Evolutionary conservation across 2,329 filamentous ascomycete species (phyloP), one percentile per base, ranked within the genome.

Genomic region (Cladosporium sphaerospermum): DNA sequence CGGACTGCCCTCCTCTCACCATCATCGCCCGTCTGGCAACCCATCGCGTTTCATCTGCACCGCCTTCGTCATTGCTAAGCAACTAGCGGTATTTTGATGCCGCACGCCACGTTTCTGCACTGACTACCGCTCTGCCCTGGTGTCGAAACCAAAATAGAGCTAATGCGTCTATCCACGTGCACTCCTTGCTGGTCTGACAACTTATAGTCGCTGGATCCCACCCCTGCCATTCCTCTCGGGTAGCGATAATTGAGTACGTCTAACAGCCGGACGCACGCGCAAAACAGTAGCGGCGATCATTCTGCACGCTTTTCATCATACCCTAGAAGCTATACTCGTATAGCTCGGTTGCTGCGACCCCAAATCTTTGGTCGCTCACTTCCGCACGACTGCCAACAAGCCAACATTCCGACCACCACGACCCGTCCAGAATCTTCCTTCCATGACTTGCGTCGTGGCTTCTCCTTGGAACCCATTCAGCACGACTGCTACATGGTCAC

Each of bases 381-480:
- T 28, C 23, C 23, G 23, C 23, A 28, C 47, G 37, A 32, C 34
- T 23, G n/a, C 43, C 28, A 37, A 19, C 19, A 43, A 16, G 23
- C 28, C 31, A 18, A 23, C 51, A n/a, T 34, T 7, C 32, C 31
- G 51, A 32, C 28, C 19, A 39, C 41, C 18, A 36, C 51, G 33
- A 45, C 32, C 43, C 7, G 23, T 7, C 7, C 23, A 7, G 23
- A 28, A 32, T 14, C 32, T 28, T 45, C 5, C 43, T 36, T 41
- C 59, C 54, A 66, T 66, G 64, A 65, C 64, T 58, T 66, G 64
- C 58, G 63, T 65, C 54, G 54, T 64, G 43, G 60, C 61, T 40
- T 58, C 61, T 54, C 53, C 61, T 45, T 66, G 61, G 59, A 59
- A 63, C 54, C 59, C 61, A 18, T 63, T 64, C 59, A 59, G 56